Evolutionary conservation across 495 filamentous ascomycete genomes (phyloP), one percentile per base, ranked within the genome.

Genomic region (Neurospora intermedia): DNA sequence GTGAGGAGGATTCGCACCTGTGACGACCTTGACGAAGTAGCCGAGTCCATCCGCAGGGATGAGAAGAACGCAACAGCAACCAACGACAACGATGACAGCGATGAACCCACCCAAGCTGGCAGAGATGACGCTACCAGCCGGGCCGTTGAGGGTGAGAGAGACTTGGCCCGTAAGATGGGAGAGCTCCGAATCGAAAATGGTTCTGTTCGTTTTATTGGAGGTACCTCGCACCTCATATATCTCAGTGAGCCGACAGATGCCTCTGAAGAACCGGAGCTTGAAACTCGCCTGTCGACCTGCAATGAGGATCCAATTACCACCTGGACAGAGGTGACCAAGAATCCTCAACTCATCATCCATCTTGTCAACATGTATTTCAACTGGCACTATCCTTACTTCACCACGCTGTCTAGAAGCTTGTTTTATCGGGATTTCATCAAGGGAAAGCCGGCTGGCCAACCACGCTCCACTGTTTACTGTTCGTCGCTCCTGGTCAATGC

Each of bases 311-410:
- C 93, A 8, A 85, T 94, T 38, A 89, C 87, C 13, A 93, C 90
- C 70, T 99, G 96, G 96, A 97, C 96, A 4, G 85, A 84, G 43
- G 94, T 97, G 27, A 97, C 95, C 10, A 85, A 88, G 59, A 92
- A 98, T 79, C 82, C 89, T 20, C 88, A 90, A 20, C 83, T 97
- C 11, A 88, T 98, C 74, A 87, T 88, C 16, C 96, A 98, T 83
- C 88, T 99, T 13, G 88, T 99, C 76, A 94, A 92, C 73, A 94
- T 98, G 93, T 99, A 99, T 82, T 98, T 98, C 82, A 91, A 91
- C 40, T 99, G 96, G 94, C 96, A 99, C 77, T 99, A 98, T 80
- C 91, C 95, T 13, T 98, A 94, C 81, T 99, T 99, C 83, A 95
- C 93, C 13, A 95, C 92, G 0, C 87, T 98, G 7, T 94, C 94